Conservation (phyloP, 805 yeast genomes). For the Clavispora fructus region DNA sequence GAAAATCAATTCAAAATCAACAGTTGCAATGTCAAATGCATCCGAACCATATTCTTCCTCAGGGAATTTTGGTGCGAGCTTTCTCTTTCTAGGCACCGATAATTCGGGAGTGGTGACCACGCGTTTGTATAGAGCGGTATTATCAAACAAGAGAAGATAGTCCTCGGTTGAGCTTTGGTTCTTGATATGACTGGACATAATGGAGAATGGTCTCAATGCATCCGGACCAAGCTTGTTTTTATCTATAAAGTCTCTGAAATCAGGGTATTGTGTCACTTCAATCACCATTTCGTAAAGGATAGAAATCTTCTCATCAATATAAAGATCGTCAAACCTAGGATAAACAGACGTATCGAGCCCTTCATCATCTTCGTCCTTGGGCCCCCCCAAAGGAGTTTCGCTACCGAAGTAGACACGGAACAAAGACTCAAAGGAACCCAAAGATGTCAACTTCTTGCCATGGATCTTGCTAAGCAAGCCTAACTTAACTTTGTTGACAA, state of each 20-base stretch:
- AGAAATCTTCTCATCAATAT: conserved; percentile 44
- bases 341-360: conserved; percentile 14
- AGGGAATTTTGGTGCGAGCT: conserved; percentile 29
- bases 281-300: conserved; percentile 41
- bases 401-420: conserved; percentile 31
- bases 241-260: conserved; percentile 46
- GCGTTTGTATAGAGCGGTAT: conserved; percentile 47
- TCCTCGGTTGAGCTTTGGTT: conserved; percentile 19
- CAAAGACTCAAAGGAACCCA: conserved; percentile 28
- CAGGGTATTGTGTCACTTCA: conserved; percentile 38
- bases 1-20: conserved; percentile 27
- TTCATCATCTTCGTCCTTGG: conserved; percentile 17
- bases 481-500: conserved; percentile 40
- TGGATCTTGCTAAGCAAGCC: conserved; percentile 38
- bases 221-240: conserved; percentile 24
- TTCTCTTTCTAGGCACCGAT: conserved; percentile 31
- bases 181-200: conserved; percentile 6
- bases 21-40: conserved; percentile 25
- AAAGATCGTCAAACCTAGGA: conserved; percentile 34
- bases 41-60: conserved; percentile 20
- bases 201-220: conserved; percentile 17
- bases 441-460: conserved; percentile 27
- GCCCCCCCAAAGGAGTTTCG: conserved; percentile 28
- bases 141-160: conserved; percentile 41
- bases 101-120: conserved; percentile 20